Conservation (phyloP, 768 basidiomycete species). For the Tephrocybe rancida region DNA sequence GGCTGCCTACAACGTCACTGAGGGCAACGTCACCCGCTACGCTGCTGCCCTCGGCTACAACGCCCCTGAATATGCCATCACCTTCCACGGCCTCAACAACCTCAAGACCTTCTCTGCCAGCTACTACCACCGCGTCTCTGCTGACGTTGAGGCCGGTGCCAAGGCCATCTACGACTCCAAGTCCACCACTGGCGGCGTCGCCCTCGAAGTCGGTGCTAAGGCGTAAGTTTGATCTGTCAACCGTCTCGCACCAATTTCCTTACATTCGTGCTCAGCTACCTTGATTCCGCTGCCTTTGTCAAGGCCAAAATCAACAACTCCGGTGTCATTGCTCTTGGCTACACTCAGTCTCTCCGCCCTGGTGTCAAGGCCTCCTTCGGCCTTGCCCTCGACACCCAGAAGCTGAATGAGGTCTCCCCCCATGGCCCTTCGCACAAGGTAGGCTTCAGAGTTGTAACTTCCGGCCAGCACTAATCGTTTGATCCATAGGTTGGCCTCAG, state of each 20-base stretch:
- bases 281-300: slow-evolving; percentile 88
- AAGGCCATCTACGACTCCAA: slow-evolving; percentile 97
- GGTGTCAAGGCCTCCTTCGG: slow-evolving; percentile 94
- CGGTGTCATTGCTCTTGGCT: slow-evolving; percentile 87
- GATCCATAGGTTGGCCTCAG: slow-evolving; percentile 64
- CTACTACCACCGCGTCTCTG: slow-evolving; percentile 96
- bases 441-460: slow-evolving; percentile 9
- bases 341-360: slow-evolving; percentile 92
- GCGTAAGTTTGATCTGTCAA: slow-evolving; percentile 55
- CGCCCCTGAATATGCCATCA: slow-evolving; percentile 94
- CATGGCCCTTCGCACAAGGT: slow-evolving; percentile 80
- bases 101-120: slow-evolving; percentile 90
- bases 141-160: slow-evolving; percentile 92
- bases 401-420: slow-evolving; percentile 73
- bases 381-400: slow-evolving; percentile 93
- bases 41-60: slow-evolving; percentile 92
- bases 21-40: slow-evolving; percentile 91
- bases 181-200: slow-evolving; percentile 81
- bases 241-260: not conserved
- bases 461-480: not conserved
- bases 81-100: slow-evolving; percentile 94
- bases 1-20: slow-evolving; percentile 94
- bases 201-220: slow-evolving; percentile 95
- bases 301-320: slow-evolving; percentile 99
- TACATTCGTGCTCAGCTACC: slow-evolving; percentile 49